Base-by-base conservation (phyloP, 306 rosid genomes). In the Prunus mira region DNA sequence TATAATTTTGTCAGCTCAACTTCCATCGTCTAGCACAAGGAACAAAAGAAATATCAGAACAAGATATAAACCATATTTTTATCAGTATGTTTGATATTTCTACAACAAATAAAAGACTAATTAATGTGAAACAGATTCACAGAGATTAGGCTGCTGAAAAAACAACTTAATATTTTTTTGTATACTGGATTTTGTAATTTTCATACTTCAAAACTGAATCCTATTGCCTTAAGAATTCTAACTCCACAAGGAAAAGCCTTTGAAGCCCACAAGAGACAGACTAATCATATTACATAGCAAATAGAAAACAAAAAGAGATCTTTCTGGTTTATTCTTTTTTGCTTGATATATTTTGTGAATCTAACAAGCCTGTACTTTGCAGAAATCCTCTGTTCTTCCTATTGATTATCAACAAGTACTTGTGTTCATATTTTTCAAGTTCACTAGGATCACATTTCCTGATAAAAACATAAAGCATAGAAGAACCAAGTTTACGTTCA, bases 1-100 rank as follows among this genome's bases (percentile, higher is more conserved):
- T 79, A 90, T 86, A 95, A 54, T 80, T 84, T 92, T 88, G 81
- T 89, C 87, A 95, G 85, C 82, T 95, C 99, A 65, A 80, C 51
- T 88, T 95, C 99, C 97, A 92, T 90, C 68, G 63, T 78, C 99
- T 95, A 78, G 69, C 83, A 83, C 69, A 82, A 73, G 43, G 60
- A 38, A 43, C 24, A 52, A 68, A 49, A 10, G 30, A 3, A n/a
- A 30, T 27, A 58, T 69, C 30, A 58, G 43, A 11, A 60, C 20
- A 69, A 32, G 61, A 19, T 30, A 52, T 22, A 12, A 32, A 45
- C 41, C 71, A 34, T 13, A 10, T 41, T 20, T 22, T 10, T 10
- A 43, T 43, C 77, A 8, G 7, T 72, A 34, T 4, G 10, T 27
- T 32, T 0, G 19, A 34, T 8, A 30, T 62, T 28, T 17, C 8